Conservation (phyloP, 139 green algal genomes). For the Chlamydomonas incerta region DNA sequence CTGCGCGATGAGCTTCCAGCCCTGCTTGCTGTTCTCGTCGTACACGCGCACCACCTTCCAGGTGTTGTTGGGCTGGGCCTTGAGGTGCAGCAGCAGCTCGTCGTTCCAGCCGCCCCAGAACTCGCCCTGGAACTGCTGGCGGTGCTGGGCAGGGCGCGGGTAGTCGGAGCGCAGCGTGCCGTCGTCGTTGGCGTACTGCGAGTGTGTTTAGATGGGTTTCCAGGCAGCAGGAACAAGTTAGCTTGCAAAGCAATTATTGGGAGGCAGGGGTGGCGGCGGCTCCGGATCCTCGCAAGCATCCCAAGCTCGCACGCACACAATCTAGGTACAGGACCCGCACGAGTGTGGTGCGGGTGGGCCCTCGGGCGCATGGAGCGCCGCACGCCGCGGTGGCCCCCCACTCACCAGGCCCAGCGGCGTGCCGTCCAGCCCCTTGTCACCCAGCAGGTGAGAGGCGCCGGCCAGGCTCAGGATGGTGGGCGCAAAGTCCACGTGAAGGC, state of each 20-base stretch:
- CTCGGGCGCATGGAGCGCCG: too few species aligned
- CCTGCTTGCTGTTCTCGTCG: neutral
- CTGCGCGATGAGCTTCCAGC: slow-evolving; percentile 23
- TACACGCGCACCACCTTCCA: slow-evolving; percentile 38
- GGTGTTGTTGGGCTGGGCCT: slow-evolving; percentile 30
- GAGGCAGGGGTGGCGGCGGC: too few species aligned
- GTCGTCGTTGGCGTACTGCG: slow-evolving; percentile 29
- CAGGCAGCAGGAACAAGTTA: too few species aligned
- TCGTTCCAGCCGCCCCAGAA: slow-evolving; percentile 32
- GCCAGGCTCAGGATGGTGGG: slow-evolving; percentile 40
- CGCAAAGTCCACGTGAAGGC: slow-evolving; percentile 42
- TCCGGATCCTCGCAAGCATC: too few species aligned
- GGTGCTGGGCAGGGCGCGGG: slow-evolving; percentile 10
- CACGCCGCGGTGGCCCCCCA: too few species aligned
- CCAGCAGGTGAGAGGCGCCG: slow-evolving; percentile 1
- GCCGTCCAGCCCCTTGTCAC: slow-evolving; percentile 26
- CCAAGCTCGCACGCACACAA: too few species aligned
- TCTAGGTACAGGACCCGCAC: too few species aligned
- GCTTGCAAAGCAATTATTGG: too few species aligned
- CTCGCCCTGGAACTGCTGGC: slow-evolving; percentile 42
- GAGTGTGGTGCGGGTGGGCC: too few species aligned
- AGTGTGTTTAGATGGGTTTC: too few species aligned
- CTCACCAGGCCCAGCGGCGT: slow-evolving; percentile 26
- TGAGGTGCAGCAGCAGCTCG: slow-evolving; percentile 33
- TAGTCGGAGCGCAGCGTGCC: slow-evolving; percentile 21